phyloP scores from a whole-genome alignment of 768 basidiomycete species.

The Tephrocybe rancida region DNA sequence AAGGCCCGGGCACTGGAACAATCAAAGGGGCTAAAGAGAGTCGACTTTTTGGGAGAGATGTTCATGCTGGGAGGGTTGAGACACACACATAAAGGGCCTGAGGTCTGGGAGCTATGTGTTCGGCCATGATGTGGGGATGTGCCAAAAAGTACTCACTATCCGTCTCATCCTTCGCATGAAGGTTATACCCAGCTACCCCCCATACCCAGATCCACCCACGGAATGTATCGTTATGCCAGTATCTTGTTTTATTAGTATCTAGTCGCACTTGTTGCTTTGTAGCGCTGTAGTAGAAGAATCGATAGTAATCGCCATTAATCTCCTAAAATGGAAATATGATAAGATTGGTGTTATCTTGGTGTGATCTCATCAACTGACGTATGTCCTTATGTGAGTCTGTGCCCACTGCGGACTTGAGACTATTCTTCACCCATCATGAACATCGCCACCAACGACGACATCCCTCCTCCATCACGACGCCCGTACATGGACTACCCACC shows the following conservation, averaged over 20 bases:
- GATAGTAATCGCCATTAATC: too few relatives aligned
- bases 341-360: too few relatives aligned
- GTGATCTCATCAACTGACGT: conserved; percentile 19
- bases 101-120: conserved; percentile 39
- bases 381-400: neutral
- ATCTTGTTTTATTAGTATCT: neutral
- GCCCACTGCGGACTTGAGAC: conserved; percentile 8
- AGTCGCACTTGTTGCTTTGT: too few relatives aligned
- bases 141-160: neutral
- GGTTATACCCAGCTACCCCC: conserved; percentile 13
- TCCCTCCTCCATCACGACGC: neutral
- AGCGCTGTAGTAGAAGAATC: too few relatives aligned
- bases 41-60: conserved; percentile 52
- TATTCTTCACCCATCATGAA: conserved; percentile 7
- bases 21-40: conserved; percentile 49
- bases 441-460: conserved; percentile 2
- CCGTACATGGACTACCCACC: neutral
- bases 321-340: too few relatives aligned
- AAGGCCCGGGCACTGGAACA: conserved; percentile 38
- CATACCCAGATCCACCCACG: conserved; percentile 6
- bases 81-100: conserved; percentile 28
- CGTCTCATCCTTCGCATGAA: neutral
- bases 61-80: conserved; percentile 45
- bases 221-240: conserved; percentile 12
- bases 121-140: conserved; percentile 6